Conservation (phyloP, 2,329 filamentous ascomycete genomes). For the Cryphonectria naterciae region DNA sequence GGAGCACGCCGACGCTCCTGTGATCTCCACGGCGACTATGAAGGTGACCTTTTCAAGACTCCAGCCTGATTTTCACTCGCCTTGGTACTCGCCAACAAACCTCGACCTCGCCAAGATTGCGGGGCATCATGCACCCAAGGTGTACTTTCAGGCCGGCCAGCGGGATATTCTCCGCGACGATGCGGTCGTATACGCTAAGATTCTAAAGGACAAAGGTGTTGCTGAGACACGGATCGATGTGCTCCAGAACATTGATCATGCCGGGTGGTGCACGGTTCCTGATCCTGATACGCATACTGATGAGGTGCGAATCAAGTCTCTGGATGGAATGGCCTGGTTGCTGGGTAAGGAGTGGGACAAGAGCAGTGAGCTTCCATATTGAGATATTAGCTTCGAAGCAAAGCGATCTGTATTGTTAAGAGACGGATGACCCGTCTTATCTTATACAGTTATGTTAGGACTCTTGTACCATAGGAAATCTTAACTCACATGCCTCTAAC, state of each 20-base stretch:
- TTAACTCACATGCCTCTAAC: background rate
- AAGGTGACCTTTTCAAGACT: constrained; percentile 10
- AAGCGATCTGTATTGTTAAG: background rate
- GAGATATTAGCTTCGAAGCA: background rate
- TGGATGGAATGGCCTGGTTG: constrained; percentile 22
- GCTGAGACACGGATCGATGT: constrained; percentile 18
- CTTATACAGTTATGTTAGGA: background rate
- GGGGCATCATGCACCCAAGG: background rate
- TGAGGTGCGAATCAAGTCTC: background rate
- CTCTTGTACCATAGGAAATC: background rate
- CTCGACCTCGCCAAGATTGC: constrained; percentile 13
- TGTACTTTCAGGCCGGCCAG: constrained; percentile 24
- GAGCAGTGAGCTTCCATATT: constrained; percentile 12
- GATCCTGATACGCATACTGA: constrained; percentile 4
- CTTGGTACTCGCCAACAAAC: constrained; percentile 24
- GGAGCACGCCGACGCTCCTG: constrained; percentile 17
- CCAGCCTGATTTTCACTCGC: constrained; percentile 15
- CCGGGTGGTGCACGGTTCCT: constrained; percentile 8
- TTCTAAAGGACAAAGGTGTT: constrained; percentile 14
- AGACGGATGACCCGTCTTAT: background rate
- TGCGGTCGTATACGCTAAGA: constrained; percentile 18
- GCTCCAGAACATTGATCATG: constrained; percentile 10
- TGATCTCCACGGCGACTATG: constrained; percentile 1
- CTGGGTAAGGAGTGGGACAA: constrained; percentile 12
- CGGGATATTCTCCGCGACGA: constrained; percentile 26